Base-by-base conservation (phyloP, 106 monocot genomes). In the Xerophyta viscosa region DNA sequence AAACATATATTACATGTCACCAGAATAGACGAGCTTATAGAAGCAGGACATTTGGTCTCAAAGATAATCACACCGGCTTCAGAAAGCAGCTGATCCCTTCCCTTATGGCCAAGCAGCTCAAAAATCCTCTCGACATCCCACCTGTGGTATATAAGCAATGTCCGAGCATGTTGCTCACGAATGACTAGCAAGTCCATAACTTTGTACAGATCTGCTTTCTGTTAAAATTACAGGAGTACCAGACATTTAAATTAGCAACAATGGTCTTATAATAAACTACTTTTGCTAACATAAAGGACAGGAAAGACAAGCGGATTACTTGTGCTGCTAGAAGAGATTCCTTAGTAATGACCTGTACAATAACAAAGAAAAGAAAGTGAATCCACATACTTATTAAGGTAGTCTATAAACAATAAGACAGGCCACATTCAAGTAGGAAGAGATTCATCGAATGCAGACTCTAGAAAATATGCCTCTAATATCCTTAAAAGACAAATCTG, bases 1-100 rank as follows among this genome's bases (percentile, higher is more conserved):
- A 77, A 77, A 29, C 82, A 83, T 10, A 83, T 63, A 46, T 46
- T 53, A 28, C 77, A 83, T 8, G 42, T 66, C 2, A 81, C 47
- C 0, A 22, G 15, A 5, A n/a, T 20, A 3, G 27, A 50, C 0
- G 64, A 53, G 7, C 28, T 22, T 1, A 8, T 3, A n/a, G 41
- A 53, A 18, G 28, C 48, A 0, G 11, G 12, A 23, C 3, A 31
- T 12, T 48, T 47, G 25, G 45, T 58, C 46, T 73, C 47, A 15
- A 15, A 22, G 37, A 65, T 19, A 8, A 22, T 28, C 9, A 79
- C 58, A 9, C 79, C 73, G 13, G 68, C 72, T 39, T 79, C 73
- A 6, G 21, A 33, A 30, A 79, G 65, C 30, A 79, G 24, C 42
- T 9, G 21, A 5, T 65, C 79, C 27, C 52, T 59, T 25, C 73